These are phyloP conservation scores for Psidium guajava DNA, from an alignment of 345 rosid genomes.

Conservation along the genomic window DNA sequence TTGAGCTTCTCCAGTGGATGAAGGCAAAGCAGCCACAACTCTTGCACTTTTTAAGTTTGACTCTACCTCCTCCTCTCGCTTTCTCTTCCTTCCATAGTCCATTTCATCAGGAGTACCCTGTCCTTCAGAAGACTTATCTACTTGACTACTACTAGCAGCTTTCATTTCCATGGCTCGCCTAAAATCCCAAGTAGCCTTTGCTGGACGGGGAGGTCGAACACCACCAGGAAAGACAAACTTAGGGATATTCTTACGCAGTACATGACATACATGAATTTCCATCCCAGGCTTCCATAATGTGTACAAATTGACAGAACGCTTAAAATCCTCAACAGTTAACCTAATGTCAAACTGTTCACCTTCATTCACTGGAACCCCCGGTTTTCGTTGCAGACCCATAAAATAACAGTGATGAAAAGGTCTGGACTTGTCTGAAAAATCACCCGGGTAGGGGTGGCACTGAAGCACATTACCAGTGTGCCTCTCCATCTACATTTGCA, in stretches of 20 bases:
- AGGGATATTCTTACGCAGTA: constrained; percentile 61
- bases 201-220: constrained; percentile 51
- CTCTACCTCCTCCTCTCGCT: constrained; percentile 32
- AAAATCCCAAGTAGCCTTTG: constrained; percentile 67
- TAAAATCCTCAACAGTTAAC: constrained; percentile 83
- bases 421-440: constrained; percentile 61
- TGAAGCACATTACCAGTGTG: constrained; percentile 77
- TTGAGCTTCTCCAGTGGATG: constrained; percentile 21
- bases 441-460: constrained; percentile 92
- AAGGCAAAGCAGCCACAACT: constrained; percentile 15
- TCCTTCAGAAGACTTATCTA: constrained; percentile 40
- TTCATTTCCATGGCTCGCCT: constrained; percentile 39
- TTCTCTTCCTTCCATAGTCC: constrained; percentile 55
- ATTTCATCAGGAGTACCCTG: constrained; percentile 48
- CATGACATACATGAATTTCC: constrained; percentile 73
- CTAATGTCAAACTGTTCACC: constrained; percentile 84
- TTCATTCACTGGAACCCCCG: constrained; percentile 69
- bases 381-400: constrained; percentile 96
- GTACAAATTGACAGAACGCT: constrained; percentile 53
- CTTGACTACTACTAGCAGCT: constrained; percentile 17
- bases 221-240: constrained; percentile 84
- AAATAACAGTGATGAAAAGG: constrained; percentile 68
- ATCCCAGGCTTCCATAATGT: constrained; percentile 63
- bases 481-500: constrained; percentile 65
- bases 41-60: constrained; percentile 19